Evolutionary conservation across 2,329 filamentous ascomycete species (phyloP), one percentile per base, ranked within the genome.

Genomic region (Aureobasidium pullulans): DNA sequence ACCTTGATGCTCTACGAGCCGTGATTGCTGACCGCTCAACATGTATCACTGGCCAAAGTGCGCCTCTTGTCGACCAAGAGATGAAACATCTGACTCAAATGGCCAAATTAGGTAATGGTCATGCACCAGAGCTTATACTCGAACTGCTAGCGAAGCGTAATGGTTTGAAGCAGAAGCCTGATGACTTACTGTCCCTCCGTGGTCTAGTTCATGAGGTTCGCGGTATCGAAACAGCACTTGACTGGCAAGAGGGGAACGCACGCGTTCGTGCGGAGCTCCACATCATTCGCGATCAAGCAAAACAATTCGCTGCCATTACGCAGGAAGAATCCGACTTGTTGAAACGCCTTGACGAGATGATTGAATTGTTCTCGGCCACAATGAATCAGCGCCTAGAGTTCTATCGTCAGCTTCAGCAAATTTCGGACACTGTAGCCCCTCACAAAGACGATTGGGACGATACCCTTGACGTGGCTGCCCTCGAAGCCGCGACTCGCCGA

Each of bases 381-480:
- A 92, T 96, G 84, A 97, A 97, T 67, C 80, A 85, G 39, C 86
- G 94, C 13, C 75, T 96, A 0, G 90, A 94, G 60, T 97, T 91
- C 69, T 97, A 97, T 69, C 85, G 87, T 5, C 91, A 96, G 68
- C 79, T 97, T 10, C 94, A 97, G 69, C 82, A 84, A 29, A 85
- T 97, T n/a, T 96, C 92, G 0, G 93, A 97, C 69, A 89, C 84
- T 16, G 90, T 97, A 0, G 81, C 83, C 5, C 86, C 88, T 1
- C 89, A 88, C 59, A 86, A 90, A 60, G 85, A 87, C 10, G 77
- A 79, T 53, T 74, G 82, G 23, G 80, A 85, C 23, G 76, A 82
- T 11, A 77, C 76, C 2, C 76, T 86, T 10, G 81, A 88, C 44
- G 70, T 75, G 10, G 67, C 65, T 6, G 74, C 83, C 19, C 77